These are phyloP conservation scores for Linnemannia hyalina DNA, from an alignment of 192 early-diverging fungal species.

Conservation along the genomic window DNA sequence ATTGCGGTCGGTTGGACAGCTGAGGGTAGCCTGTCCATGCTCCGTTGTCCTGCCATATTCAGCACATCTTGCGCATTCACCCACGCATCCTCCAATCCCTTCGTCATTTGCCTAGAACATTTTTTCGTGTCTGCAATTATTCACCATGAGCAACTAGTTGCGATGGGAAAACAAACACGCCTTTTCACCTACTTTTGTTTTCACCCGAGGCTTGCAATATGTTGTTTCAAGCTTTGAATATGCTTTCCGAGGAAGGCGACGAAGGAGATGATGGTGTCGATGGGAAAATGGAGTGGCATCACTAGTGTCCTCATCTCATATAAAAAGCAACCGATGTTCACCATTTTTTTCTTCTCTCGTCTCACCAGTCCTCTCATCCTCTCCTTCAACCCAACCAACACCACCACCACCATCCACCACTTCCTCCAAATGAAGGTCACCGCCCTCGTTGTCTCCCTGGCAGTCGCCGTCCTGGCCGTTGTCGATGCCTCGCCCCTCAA, in stretches of 20 bases:
- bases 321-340: neutral
- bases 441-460: constrained; percentile 20
- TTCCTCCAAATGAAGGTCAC: constrained; percentile 16
- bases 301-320: neutral
- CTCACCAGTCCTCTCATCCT: neutral
- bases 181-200: no score
- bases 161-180: neutral
- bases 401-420: neutral
- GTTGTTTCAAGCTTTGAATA: neutral
- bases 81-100: neutral
- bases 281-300: neutral
- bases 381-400: neutral
- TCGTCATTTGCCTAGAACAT: neutral
- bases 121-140: neutral
- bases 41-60: neutral
- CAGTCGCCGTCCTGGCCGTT: constrained; percentile 20
- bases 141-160: neutral
- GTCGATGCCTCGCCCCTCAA: constrained; percentile 24
- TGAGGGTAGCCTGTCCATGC: neutral
- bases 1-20: neutral
- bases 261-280: neutral
- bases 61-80: neutral
- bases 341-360: neutral
- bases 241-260: neutral
- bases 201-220: no score